Conservation (phyloP, 495 filamentous ascomycete genomes). For the Penicillium roqueforti region DNA sequence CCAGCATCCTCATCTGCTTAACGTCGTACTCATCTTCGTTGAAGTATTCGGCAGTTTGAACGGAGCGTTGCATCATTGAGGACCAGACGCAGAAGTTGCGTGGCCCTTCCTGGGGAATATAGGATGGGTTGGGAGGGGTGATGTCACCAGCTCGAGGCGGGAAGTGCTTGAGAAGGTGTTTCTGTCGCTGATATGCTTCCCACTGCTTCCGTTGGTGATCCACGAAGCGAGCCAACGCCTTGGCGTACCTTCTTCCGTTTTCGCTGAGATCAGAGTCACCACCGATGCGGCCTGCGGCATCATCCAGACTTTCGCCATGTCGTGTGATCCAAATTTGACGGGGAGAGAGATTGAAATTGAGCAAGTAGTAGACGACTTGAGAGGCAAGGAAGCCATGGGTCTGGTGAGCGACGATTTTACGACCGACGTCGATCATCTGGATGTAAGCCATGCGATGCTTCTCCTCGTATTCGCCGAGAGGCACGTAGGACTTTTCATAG, state of each 20-base stretch:
- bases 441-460: conserved; percentile 85
- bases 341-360: conserved; percentile 93
- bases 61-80: conserved; percentile 85
- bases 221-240: conserved; percentile 71
- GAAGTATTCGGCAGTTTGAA: conserved; percentile 81
- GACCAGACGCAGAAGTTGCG: conserved; percentile 99
- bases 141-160: conserved; percentile 83
- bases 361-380: conserved; percentile 85
- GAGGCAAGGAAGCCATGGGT: conserved; percentile 86
- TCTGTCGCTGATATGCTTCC: conserved; percentile 70
- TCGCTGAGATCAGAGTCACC: conserved; percentile 79
- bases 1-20: conserved; percentile 97
- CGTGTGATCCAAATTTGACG: conserved; percentile 97
- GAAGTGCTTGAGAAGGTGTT: conserved; percentile 64
- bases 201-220: conserved; percentile 68
- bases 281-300: conserved; percentile 73
- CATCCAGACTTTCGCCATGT: conserved; percentile 82
- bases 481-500: conserved; percentile 89
- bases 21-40: conserved; percentile 96
- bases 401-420: conserved; percentile 86
- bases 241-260: conserved; percentile 67
- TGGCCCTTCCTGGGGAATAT: conserved; percentile 49
- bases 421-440: conserved; percentile 94
- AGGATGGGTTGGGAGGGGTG: conserved; percentile 91
- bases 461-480: conserved; percentile 89